phyloP scores from a whole-genome alignment of 73 alveolate genomes.

The Paraurostyla sp. region DNA sequence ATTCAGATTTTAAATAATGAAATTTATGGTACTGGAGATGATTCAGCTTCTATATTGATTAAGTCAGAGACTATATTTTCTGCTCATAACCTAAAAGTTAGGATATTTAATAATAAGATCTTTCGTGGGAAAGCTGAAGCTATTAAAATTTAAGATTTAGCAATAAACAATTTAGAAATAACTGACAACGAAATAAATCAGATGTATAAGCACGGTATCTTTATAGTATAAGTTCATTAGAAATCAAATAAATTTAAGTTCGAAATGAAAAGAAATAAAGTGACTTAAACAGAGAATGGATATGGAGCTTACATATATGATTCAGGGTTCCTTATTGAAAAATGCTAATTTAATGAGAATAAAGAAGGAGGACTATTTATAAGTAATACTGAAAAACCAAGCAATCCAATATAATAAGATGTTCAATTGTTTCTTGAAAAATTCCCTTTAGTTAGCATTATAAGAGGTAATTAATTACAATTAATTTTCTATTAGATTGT shows the following conservation, averaged over 20 bases:
- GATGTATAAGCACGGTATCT: not conserved
- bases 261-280: conserved; percentile 6
- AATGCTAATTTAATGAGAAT: not conserved
- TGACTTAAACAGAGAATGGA: not conserved
- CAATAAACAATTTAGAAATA: conserved; percentile 18
- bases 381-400: not conserved
- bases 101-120: not conserved
- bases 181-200: not conserved
- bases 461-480: too few relatives aligned
- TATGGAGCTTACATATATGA: conserved; percentile 11
- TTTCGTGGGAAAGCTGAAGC: not conserved
- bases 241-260: conserved; percentile 54
- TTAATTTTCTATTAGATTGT: too few relatives aligned
- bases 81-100: conserved; percentile 39
- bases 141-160: conserved; percentile 6
- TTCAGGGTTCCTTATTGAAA: conserved; percentile 1
- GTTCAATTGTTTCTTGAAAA: not conserved
- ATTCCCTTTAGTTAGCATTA: not conserved
- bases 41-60: not conserved
- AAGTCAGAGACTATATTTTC: not conserved
- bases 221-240: conserved; percentile 24
- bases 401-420: conserved; percentile 1
- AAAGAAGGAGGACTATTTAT: conserved; percentile 14
- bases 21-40: not conserved
- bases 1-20: not conserved